Percentiles rank a stretch among this genome's conserved stretches.
phyloP scores from a whole-genome alignment of 345 rosid species.

The Euphorbia peplus region DNA sequence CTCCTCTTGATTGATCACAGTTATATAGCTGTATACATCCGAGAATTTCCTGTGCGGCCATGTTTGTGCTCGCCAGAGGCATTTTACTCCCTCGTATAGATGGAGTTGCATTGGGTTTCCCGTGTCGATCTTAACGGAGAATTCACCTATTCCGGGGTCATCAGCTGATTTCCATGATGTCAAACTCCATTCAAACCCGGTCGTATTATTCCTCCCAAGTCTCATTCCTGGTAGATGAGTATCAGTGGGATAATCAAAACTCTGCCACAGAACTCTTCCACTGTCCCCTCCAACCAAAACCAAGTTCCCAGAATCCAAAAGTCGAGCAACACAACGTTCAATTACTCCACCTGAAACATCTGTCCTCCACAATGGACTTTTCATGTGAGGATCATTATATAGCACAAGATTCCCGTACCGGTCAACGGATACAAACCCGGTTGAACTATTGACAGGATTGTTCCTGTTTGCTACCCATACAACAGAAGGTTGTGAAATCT shows the following conservation, averaged over 20 bases:
- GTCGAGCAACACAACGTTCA: not conserved
- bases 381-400: not conserved
- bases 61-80: not conserved
- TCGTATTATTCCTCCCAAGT: not conserved
- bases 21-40: not conserved
- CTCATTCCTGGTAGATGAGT: not conserved
- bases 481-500: not conserved
- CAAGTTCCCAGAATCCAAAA: constrained; percentile 10
- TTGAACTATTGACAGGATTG: not conserved
- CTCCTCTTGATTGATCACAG: not conserved
- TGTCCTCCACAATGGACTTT: not conserved
- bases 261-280: constrained; percentile 2
- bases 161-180: constrained; percentile 7
- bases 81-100: not conserved
- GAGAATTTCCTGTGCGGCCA: not conserved
- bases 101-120: not conserved
- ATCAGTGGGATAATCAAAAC: constrained; percentile 6
- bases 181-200: not conserved
- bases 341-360: not conserved
- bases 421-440: not conserved
- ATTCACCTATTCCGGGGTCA: not conserved
- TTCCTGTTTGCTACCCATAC: not conserved
- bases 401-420: constrained; percentile 5
- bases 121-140: not conserved
- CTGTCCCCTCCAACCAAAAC: not conserved